Evolutionary conservation across 1,284 basidiomycete species (phyloP).

Genomic region (Malassezia arunalokei): DNA sequence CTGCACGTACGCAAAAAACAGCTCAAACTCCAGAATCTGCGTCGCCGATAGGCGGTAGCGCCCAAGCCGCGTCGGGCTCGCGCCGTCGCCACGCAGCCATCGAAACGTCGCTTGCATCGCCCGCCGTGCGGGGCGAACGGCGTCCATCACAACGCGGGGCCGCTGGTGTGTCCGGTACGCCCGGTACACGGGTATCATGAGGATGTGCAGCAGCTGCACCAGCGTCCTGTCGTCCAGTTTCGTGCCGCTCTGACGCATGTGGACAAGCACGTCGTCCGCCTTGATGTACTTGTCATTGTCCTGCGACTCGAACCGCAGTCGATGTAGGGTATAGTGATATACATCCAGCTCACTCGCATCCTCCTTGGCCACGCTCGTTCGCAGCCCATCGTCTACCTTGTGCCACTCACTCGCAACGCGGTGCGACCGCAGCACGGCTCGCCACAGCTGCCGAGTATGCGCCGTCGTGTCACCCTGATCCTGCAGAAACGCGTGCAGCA

Average conservation of each 20-base stretch:
- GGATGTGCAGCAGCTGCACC: slow-evolving; percentile 2
- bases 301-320: background rate
- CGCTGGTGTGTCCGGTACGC: background rate
- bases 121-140: background rate
- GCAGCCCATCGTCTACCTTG: slow-evolving; percentile 5
- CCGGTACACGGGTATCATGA: slow-evolving; percentile 1
- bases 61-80: background rate
- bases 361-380: background rate
- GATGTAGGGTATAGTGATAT: slow-evolving; percentile 6
- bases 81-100: background rate
- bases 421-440: slow-evolving; percentile 10
- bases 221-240: slow-evolving; percentile 6
- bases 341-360: background rate
- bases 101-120: background rate
- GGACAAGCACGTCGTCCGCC: background rate
- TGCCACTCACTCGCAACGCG: slow-evolving; percentile 6
- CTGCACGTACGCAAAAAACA: background rate
- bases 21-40: slow-evolving; percentile 5
- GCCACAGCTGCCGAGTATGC: slow-evolving; percentile 1
- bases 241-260: slow-evolving; percentile 7
- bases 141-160: background rate
- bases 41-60: background rate
- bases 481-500: background rate
- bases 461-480: background rate
- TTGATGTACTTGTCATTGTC: background rate